Conservation (phyloP, 2,329 filamentous ascomycete species). For the Aaosphaeria pasadenensis region DNA sequence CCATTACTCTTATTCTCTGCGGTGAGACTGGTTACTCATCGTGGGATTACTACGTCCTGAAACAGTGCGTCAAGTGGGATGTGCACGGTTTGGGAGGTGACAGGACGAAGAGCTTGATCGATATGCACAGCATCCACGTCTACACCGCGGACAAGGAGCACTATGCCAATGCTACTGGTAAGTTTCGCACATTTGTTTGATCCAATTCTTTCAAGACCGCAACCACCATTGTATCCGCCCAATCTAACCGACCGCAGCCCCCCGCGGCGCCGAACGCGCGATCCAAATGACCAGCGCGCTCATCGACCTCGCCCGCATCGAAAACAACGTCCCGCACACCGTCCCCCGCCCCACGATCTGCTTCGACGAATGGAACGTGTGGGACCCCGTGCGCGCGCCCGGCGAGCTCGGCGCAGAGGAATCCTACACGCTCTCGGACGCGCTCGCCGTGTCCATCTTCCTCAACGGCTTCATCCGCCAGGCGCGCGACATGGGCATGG, state of each 20-base stretch:
- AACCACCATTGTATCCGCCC: no score
- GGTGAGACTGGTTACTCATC: conserved; percentile 66
- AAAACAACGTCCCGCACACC: conserved; percentile 59
- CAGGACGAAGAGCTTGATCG: conserved; percentile 54
- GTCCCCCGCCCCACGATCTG: conserved; percentile 69
- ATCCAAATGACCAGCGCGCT: conserved; percentile 67
- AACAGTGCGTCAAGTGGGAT: conserved; percentile 60
- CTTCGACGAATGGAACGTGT: conserved; percentile 85
- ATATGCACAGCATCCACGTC: conserved; percentile 79
- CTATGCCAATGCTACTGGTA: conserved; percentile 33
- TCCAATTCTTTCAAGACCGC: no score
- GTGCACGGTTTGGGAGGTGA: conserved; percentile 49
- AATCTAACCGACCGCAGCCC: conserved; percentile 51
- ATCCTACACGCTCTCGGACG: conserved; percentile 67
- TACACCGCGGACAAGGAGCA: conserved; percentile 62
- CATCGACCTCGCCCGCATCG: conserved; percentile 71
- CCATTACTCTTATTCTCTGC: conserved; percentile 68
- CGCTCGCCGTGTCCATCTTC: conserved; percentile 71
- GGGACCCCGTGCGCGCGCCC: conserved; percentile 69
- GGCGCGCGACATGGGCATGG: conserved; percentile 69
- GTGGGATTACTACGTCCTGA: conserved; percentile 73
- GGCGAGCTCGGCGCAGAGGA: conserved; percentile 73
- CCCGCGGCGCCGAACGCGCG: conserved; percentile 67
- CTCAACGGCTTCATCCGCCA: conserved; percentile 76
- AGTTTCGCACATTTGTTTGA: conserved; percentile 1